Base-by-base conservation (phyloP, 1,139 yeast genomes). In the Hyphopichia fennica region DNA sequence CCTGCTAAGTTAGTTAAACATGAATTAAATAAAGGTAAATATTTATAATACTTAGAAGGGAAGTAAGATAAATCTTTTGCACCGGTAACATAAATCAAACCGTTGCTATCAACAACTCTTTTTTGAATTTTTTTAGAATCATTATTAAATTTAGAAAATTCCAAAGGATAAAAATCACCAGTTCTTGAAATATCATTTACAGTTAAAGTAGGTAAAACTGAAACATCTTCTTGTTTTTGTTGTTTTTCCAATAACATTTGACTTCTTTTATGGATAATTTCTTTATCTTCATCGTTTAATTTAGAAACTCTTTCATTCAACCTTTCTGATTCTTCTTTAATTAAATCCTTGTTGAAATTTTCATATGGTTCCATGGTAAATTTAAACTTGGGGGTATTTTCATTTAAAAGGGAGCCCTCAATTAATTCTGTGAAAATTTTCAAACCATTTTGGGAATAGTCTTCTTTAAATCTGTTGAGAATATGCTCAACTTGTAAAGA, bases 1-100 rank as follows among this genome's bases (percentile, higher is more conserved):
- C 99, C 99, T 0, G 78, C 77, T 48, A 93, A 73, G 56, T 85
- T 88, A 3, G 95, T 86, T 49, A 91, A 72, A 41, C 96, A 87
- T 20, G 84, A 85, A 10, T 86, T 72, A 63, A 87, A 93, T 37
- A 95, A 62, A 0, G 96, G 88, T 48, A 95, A 63, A 52, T 78
- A 89, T 28, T 84, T 83, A 47, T 83, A 76, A 39, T 85, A 70
- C 16, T 79, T 79, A 2, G 68, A 53, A 11, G 96, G 93, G 23
- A 85, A 59, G 41, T 69, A 71, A 2, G 81, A 58, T 20, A 89
- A 62, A 37, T 77, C 70, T 49, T 81, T 75, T 33, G 79, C 64
- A 14, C 85, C 87, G 38, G 84, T 74, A 44, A 83, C 72, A 56
- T 90, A 90, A 0, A 87, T 76, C 41, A 89, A 67, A 0, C 93